These are phyloP conservation scores for Tetrapyrgos nigripes DNA, from an alignment of 1,284 basidiomycete genomes.

Conservation along the genomic window DNA sequence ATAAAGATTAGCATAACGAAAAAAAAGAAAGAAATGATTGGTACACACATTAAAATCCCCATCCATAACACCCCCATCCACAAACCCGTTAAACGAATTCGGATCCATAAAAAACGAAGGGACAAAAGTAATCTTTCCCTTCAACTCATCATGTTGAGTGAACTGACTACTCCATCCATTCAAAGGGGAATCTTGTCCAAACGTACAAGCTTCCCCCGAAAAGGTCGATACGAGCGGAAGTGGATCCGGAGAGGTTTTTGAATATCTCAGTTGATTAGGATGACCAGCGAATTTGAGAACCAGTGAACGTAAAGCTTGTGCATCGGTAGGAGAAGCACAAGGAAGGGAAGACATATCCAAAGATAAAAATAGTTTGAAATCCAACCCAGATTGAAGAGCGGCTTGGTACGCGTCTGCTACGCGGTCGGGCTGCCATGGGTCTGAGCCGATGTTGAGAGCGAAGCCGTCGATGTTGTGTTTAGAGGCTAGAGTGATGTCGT, in stretches of 20 bases:
- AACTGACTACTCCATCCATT: slow-evolving; percentile 69
- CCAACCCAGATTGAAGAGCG: slow-evolving; percentile 56
- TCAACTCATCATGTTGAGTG: slow-evolving; percentile 52
- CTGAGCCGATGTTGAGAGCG: slow-evolving; percentile 69
- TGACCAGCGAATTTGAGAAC: slow-evolving; percentile 63
- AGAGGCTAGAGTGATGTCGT: slow-evolving; percentile 64
- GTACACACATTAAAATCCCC: slow-evolving; percentile 65
- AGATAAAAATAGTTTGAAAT: slow-evolving; percentile 82
- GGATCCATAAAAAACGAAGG: slow-evolving; percentile 73
- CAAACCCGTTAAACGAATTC: slow-evolving; percentile 52
- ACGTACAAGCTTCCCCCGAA: slow-evolving; percentile 76
- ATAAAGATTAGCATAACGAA: slow-evolving; percentile 2
- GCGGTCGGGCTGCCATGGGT: slow-evolving; percentile 69
- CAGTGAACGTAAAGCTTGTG: slow-evolving; percentile 60
- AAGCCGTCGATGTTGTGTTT: slow-evolving; percentile 70
- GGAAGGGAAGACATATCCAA: slow-evolving; percentile 79
- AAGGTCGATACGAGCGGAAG: slow-evolving; percentile 80
- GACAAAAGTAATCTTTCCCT: slow-evolving; percentile 63
- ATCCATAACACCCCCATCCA: slow-evolving; percentile 53
- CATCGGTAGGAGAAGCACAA: slow-evolving; percentile 61
- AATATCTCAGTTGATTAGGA: slow-evolving; percentile 68
- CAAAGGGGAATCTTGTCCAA: slow-evolving; percentile 60
- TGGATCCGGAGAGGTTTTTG: slow-evolving; percentile 33
- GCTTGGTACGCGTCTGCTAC: slow-evolving; percentile 73
- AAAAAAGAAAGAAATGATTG: background rate